A percentile compares a stretch with the other conserved stretches of the same genome.
Conservation (phyloP, 164 flowering plant genomes). For the Cinnamomum micranthum region DNA sequence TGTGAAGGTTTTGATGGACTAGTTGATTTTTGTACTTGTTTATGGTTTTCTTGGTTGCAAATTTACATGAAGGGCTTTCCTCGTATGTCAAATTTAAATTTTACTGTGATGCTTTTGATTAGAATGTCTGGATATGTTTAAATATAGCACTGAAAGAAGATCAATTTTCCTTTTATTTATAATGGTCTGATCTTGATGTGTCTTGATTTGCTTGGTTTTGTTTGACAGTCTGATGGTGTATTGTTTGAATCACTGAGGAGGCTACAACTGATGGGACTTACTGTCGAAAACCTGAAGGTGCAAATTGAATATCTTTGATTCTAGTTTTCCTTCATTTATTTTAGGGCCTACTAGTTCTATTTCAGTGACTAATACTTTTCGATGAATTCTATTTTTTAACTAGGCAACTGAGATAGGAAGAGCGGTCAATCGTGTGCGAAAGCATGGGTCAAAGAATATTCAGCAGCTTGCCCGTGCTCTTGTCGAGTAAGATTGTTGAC, state of each 20-base stretch:
- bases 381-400: not conserved
- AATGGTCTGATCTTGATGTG: not conserved
- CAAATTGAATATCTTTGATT: not conserved
- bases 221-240: conserved; percentile 56
- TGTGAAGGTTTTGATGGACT: not conserved
- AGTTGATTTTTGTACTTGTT: not conserved
- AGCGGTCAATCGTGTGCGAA: conserved; percentile 62
- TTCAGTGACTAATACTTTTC: not conserved
- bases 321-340: not conserved
- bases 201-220: not conserved
- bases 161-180: not conserved
- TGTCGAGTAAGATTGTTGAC: conserved; percentile 44
- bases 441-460: conserved; percentile 59
- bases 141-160: too few relatives aligned
- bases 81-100: too few relatives aligned
- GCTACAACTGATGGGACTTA: conserved; percentile 73
- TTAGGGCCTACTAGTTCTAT: not conserved
- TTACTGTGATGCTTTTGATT: not conserved
- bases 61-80: not conserved
- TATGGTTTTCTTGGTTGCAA: not conserved
- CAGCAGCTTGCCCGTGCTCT: conserved; percentile 56
- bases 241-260: conserved; percentile 69
- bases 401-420: conserved; percentile 94
- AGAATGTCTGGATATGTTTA: not conserved
- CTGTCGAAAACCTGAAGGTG: conserved; percentile 72